Conservation (phyloP, 306 rosid genomes). For the Luffa acutangula region DNA sequence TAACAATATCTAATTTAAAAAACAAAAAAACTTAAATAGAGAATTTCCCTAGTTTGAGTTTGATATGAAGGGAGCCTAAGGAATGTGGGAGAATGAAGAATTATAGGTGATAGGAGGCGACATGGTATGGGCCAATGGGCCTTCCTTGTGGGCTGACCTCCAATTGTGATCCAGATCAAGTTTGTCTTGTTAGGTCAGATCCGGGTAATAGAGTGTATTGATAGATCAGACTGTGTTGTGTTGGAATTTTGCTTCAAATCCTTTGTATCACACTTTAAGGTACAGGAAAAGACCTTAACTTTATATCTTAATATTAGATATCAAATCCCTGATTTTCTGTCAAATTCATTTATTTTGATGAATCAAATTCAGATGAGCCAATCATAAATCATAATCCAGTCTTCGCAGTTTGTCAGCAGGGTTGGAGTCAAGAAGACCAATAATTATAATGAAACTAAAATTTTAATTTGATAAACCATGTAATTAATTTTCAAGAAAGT, state of each 20-base stretch:
- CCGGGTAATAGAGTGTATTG: neutral
- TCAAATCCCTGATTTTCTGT: neutral
- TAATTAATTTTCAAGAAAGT: neutral
- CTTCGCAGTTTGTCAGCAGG: neutral
- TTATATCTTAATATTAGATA: neutral
- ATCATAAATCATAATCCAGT: neutral
- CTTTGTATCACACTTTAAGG: neutral
- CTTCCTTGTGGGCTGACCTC: neutral
- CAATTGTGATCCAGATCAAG: neutral
- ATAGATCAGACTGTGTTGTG: neutral
- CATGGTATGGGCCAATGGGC: slow-evolving; percentile 9
- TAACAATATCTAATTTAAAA: no score
- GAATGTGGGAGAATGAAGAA: neutral
- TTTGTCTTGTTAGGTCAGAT: slow-evolving; percentile 1
- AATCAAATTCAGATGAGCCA: neutral
- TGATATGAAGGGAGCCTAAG: neutral
- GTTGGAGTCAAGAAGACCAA: no score
- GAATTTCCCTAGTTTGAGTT: neutral
- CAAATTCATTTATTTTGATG: neutral
- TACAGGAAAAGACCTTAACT: neutral
- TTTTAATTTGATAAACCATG: no score
- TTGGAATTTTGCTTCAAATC: neutral
- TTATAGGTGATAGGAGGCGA: neutral
- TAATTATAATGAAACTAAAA: no score
- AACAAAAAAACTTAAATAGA: neutral